phyloP scores from a whole-genome alignment of 176 grass and related monocot species.

The Echinochloa phyllopogon region DNA sequence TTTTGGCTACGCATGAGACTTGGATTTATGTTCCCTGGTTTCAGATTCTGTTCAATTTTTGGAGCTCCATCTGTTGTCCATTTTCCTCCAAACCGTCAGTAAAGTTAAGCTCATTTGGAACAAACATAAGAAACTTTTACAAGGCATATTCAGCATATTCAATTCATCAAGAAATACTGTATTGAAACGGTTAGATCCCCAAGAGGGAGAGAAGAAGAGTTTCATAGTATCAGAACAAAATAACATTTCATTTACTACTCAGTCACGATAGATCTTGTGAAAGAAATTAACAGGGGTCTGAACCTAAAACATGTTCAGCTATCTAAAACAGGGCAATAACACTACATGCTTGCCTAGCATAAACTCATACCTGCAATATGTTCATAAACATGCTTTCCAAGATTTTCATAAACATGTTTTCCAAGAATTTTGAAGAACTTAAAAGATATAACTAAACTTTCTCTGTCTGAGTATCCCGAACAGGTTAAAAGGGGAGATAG shows the following conservation, averaged over 20 bases:
- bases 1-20: no score
- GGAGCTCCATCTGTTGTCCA: no score
- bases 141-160: no score
- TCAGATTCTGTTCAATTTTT: no score
- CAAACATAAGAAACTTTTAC: not conserved
- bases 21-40: no score
- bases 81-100: no score
- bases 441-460: not conserved
- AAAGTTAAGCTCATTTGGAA: not conserved
- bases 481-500: not conserved
- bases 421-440: not conserved
- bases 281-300: not conserved
- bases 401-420: not conserved
- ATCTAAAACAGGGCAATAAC: not conserved
- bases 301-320: not conserved
- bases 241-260: not conserved
- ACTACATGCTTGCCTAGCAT: not conserved
- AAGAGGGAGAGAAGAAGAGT: no score
- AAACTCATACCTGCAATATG: not conserved
- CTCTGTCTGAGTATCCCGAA: not conserved
- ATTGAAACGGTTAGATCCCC: no score
- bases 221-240: not conserved
- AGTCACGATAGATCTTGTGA: not conserved
- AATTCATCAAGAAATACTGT: no score
- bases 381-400: not conserved